Evolutionary conservation across 139 green algal genomes (phyloP).

Genomic region (Micractinium conductrix): DNA sequence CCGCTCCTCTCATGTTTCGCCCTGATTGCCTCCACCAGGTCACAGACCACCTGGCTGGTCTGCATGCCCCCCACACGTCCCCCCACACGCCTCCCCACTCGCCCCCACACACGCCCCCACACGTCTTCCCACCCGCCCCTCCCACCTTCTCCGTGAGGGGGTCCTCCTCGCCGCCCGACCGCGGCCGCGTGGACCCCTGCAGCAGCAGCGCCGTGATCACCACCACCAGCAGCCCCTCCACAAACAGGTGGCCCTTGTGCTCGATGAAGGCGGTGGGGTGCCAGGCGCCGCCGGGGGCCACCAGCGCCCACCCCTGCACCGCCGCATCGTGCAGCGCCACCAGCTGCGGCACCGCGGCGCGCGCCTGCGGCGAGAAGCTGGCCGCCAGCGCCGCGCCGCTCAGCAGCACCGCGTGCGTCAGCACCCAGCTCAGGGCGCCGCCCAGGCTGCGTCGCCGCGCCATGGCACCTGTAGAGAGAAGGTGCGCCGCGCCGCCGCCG

Average conservation of each 20-base stretch:
- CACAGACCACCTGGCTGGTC: too few relatives aligned
- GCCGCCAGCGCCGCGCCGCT: constrained; percentile 4
- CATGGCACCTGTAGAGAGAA: neutral
- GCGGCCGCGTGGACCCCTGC: constrained; percentile 67
- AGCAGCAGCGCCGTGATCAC: constrained; percentile 83
- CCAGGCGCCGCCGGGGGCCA: constrained; percentile 77
- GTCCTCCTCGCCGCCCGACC: constrained; percentile 44
- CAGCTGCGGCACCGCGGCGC: constrained; percentile 13
- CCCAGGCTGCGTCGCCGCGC: neutral
- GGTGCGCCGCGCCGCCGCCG: too few relatives aligned
- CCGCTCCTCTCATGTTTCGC: too few relatives aligned
- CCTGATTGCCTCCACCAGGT: too few relatives aligned
- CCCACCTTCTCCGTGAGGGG: constrained; percentile 80
- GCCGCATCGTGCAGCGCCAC: neutral
- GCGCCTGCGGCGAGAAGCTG: constrained; percentile 4
- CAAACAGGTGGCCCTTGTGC: constrained; percentile 78
- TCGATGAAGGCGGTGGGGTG: constrained; percentile 85
- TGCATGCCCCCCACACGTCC: too few relatives aligned
- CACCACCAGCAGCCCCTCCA: constrained; percentile 80
- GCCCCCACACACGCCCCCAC: neutral
- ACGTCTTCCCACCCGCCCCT: too few relatives aligned
- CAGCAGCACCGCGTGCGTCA: neutral
- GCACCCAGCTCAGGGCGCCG: constrained; percentile 7
- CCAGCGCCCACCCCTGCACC: constrained; percentile 71
- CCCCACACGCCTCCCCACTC: too few relatives aligned